Evolutionary conservation across 2,329 filamentous ascomycete species (phyloP).

Genomic region (Trichoderma arundinaceum): DNA sequence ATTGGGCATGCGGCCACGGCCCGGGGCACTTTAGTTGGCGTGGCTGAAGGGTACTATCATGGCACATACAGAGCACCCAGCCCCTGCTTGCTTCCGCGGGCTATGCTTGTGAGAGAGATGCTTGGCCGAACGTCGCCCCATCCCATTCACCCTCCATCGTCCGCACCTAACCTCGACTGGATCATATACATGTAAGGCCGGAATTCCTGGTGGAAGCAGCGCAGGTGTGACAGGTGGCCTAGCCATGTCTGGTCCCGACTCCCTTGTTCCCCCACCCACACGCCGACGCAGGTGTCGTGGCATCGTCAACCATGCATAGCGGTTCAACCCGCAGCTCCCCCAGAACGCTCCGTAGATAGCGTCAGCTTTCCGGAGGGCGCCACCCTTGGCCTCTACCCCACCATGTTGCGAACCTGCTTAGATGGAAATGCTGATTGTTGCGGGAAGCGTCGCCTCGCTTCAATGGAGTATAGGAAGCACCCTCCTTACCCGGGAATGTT

Average conservation of each 20-base stretch:
- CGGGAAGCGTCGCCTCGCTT: neutral
- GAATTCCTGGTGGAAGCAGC: neutral
- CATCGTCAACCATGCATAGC: slow-evolving; percentile 42
- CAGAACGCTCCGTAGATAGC: slow-evolving; percentile 33
- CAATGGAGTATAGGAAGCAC: neutral
- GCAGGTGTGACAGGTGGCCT: slow-evolving; percentile 10
- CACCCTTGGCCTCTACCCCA: slow-evolving; percentile 26
- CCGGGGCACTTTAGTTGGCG: neutral
- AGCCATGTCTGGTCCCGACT: slow-evolving; percentile 15
- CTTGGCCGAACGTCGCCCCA: neutral
- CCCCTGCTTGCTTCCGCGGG: slow-evolving; percentile 1
- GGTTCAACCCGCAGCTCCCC: slow-evolving; percentile 46
- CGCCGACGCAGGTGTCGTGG: slow-evolving; percentile 32
- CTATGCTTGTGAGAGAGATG: slow-evolving; percentile 2
- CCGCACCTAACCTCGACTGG: neutral
- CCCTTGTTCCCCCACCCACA: slow-evolving; percentile 25
- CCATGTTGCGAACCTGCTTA: neutral
- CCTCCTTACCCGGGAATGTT: neutral
- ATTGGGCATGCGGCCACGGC: neutral
- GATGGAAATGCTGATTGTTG: slow-evolving; percentile 1
- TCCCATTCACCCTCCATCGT: neutral
- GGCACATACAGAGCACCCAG: neutral
- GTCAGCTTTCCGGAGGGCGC: slow-evolving; percentile 17
- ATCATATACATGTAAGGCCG: neutral
- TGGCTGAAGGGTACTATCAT: too few relatives aligned